These are phyloP conservation scores for Grifola frondosa DNA, from an alignment of 1,284 basidiomycete species.

Conservation along the genomic window DNA sequence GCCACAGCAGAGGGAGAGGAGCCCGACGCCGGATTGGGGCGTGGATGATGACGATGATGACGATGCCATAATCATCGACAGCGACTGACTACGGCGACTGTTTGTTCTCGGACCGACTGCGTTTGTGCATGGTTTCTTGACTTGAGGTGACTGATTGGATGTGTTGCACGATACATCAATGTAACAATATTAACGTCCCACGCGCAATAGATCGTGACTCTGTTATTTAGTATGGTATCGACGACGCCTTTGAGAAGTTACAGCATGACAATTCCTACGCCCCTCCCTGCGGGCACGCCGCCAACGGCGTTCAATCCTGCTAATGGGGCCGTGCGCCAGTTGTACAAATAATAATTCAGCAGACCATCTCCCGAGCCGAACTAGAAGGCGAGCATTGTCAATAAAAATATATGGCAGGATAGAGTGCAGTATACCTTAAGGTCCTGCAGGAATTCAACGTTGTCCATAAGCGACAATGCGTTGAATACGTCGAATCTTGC, in stretches of 20 bases:
- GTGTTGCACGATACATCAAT: too few species aligned
- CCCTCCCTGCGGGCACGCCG: slow-evolving; percentile 59
- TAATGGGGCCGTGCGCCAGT: slow-evolving; percentile 83
- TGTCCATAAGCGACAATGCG: slow-evolving; percentile 94
- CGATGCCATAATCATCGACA: slow-evolving; percentile 74
- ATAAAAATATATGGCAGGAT: neutral
- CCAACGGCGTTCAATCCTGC: slow-evolving; percentile 62
- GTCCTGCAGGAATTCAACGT: slow-evolving; percentile 78
- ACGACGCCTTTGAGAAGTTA: slow-evolving; percentile 24
- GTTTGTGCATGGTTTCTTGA: slow-evolving; percentile 2
- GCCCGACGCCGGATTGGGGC: slow-evolving; percentile 74
- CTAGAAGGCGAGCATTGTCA: slow-evolving; percentile 37
- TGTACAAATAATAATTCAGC: slow-evolving; percentile 91
- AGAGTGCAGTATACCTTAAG: slow-evolving; percentile 60
- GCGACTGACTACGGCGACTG: slow-evolving; percentile 46
- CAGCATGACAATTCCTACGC: slow-evolving; percentile 82
- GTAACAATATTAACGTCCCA: too few species aligned
- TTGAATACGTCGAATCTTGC: slow-evolving; percentile 96
- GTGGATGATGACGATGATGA: slow-evolving; percentile 73
- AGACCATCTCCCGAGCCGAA: slow-evolving; percentile 91
- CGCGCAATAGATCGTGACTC: slow-evolving; percentile 15
- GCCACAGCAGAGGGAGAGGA: slow-evolving; percentile 43
- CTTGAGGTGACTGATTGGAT: neutral
- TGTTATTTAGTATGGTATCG: slow-evolving; percentile 2
- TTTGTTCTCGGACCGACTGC: slow-evolving; percentile 8